Base-by-base conservation (phyloP, 345 rosid genomes). In the Lagerstroemia speciosa region DNA sequence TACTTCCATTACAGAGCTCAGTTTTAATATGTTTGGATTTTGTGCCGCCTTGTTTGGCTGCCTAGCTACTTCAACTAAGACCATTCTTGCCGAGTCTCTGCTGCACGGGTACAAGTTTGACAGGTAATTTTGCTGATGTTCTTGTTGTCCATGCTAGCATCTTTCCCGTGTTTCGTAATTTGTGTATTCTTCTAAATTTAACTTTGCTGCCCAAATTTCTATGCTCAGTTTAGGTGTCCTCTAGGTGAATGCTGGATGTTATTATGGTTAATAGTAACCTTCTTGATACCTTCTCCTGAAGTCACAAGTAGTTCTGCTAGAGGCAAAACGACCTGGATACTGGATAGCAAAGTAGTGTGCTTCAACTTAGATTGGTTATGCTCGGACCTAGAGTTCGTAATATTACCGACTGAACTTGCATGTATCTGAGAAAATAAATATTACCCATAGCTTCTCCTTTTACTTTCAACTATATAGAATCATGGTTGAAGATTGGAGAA, bases 41-140 rank as follows among this genome's bases (percentile, higher is more conserved):
- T 89, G 88, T 83, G 99, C 99, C 71, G 99, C 99, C 45, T 58
- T 94, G 73, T 84, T 94, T 85, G 99, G 99, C 55, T 94, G 99
- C 79, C 83, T 94, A 72, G 99, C 99, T 73, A 94, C 99, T 83
- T 94, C 99, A 32, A 94, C 98, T 20, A 94, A 94, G 86, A 94
- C 99, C 17, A 94, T 94, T 76, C 90, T 94, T 20, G 99, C 99
- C 7, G 99, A 94, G 67, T 94, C 99, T 76, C 86, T 94, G 67
- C 83, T 94, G 67, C 99, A 94, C 71, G 91, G 99, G 17, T 94
- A 94, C 89, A 94, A 94, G 77, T 94, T 94, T 79, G 99, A 94
- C 79, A 94, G 99, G 99, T 94, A 80, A 62, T 53, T 24, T 67
- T 3, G 14, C 57, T 34, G 65, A 61, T 65, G 20, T 15, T 64